Conservation (phyloP, 139 green algal species). For the Klebsormidium nitens region DNA sequence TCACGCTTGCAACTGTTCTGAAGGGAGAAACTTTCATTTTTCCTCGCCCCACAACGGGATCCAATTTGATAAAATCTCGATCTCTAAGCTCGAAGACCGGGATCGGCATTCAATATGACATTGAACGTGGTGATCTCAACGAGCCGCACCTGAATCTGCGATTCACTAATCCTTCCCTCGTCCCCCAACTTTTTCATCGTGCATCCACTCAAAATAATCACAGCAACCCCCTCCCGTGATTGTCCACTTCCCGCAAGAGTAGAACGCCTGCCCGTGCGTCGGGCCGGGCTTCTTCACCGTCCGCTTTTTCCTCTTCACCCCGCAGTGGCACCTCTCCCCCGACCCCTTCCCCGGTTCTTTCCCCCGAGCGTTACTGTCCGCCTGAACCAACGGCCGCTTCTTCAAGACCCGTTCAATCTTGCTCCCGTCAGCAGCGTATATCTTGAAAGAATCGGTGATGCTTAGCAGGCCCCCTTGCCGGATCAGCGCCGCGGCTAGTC, state of each 20-base stretch:
- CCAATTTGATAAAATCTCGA: too few relatives aligned
- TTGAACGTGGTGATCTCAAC: too few relatives aligned
- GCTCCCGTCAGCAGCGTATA: not conserved
- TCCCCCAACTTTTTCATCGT: too few relatives aligned
- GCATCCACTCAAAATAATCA: conserved; percentile 32
- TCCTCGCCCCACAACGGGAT: too few relatives aligned
- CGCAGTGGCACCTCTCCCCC: conserved; percentile 3
- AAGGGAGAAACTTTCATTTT: too few relatives aligned
- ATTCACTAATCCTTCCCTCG: too few relatives aligned
- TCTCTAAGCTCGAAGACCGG: too few relatives aligned
- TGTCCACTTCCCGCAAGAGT: conserved; percentile 28
- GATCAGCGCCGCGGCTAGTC: conserved; percentile 42
- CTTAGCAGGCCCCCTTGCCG: conserved; percentile 38
- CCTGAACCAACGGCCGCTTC: not conserved
- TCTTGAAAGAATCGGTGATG: conserved; percentile 38
- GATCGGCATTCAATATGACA: too few relatives aligned
- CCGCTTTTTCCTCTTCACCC: conserved; percentile 14
- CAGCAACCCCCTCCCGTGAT: conserved; percentile 17
- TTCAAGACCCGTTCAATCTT: not conserved
- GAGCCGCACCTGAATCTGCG: too few relatives aligned
- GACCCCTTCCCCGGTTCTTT: not conserved
- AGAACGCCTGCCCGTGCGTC: conserved; percentile 9
- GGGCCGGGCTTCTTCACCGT: conserved; percentile 35
- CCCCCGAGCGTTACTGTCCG: not conserved
- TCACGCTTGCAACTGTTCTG: too few relatives aligned